Percentiles rank a stretch among this genome's conserved stretches.
Conservation (phyloP, 2,329 filamentous ascomycete genomes). For the Penicillium sp. region DNA sequence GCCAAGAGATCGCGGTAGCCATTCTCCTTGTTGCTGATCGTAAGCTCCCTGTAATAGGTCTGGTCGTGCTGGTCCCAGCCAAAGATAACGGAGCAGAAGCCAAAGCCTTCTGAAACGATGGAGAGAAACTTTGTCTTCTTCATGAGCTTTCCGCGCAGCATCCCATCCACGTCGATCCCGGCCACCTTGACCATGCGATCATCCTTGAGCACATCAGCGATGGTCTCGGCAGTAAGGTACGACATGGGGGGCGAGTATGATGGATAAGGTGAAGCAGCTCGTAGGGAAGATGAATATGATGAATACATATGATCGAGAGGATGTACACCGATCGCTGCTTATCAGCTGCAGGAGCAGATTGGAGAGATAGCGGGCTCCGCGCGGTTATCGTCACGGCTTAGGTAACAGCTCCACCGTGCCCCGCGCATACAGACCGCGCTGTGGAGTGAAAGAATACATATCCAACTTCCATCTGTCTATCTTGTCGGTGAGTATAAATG, state of each 20-base stretch:
- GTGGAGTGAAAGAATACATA: not conserved
- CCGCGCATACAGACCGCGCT: constrained; percentile 12
- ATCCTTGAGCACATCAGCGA: constrained; percentile 61
- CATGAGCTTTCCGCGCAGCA: constrained; percentile 82
- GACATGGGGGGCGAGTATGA: constrained; percentile 7
- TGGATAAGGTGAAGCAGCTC: not conserved
- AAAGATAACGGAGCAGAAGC: constrained; percentile 90
- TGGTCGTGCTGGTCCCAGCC: constrained; percentile 97
- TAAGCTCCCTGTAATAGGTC: constrained; percentile 79
- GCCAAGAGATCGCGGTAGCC: constrained; percentile 83
- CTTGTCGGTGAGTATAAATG: constrained; percentile 2
- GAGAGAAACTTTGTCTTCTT: constrained; percentile 90
- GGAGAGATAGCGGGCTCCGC: constrained; percentile 2
- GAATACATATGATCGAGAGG: not conserved
- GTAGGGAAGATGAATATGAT: not conserved
- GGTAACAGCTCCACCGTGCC: constrained; percentile 14
- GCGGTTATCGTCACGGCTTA: constrained; percentile 17
- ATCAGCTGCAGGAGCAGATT: not conserved
- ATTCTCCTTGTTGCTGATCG: constrained; percentile 84
- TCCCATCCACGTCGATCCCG: constrained; percentile 79
- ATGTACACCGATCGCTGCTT: not conserved
- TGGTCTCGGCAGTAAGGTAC: constrained; percentile 53
- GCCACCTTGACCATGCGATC: constrained; percentile 82
- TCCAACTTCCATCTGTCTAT: constrained; percentile 1
- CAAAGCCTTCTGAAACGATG: constrained; percentile 73